Conservation (phyloP, 2,329 filamentous ascomycete genomes). For the Simplicillium aogashimaense region DNA sequence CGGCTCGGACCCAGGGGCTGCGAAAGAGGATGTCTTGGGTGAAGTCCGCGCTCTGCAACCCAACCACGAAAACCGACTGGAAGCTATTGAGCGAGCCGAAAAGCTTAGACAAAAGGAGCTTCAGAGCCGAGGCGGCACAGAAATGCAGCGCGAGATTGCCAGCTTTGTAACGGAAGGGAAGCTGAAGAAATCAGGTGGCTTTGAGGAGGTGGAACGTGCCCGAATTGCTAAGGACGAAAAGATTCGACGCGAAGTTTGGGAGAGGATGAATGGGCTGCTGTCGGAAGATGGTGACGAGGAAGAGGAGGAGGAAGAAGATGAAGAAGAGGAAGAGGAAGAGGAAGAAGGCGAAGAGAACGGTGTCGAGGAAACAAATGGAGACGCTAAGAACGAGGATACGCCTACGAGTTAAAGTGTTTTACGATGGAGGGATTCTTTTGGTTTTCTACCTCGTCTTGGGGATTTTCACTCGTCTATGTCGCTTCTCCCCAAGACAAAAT, state of each 20-base stretch:
- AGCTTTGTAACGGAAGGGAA: conserved; percentile 82
- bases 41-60: conserved; percentile 90
- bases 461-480: too few relatives aligned
- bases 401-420: too few relatives aligned
- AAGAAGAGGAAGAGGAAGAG: conserved; percentile 12
- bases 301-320: conserved; percentile 17
- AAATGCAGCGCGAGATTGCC: conserved; percentile 75
- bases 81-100: conserved; percentile 96
- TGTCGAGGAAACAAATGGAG: conserved; percentile 1
- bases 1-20: conserved; percentile 60
- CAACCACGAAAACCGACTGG: conserved; percentile 85
- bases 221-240: conserved; percentile 79
- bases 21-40: conserved; percentile 83
- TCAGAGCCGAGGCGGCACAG: conserved; percentile 62
- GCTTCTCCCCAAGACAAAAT: too few relatives aligned
- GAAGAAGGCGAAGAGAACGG: conserved; percentile 12
- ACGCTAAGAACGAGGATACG: conserved; percentile 1
- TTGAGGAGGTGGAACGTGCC: conserved; percentile 85
- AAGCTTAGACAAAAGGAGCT: conserved; percentile 84
- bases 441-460: too few relatives aligned
- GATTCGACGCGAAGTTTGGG: conserved; percentile 71
- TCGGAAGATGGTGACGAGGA: conserved; percentile 32
- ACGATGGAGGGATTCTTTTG: too few relatives aligned
- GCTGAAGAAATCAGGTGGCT: conserved; percentile 90
- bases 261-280: conserved; percentile 49